Evolutionary conservation across 495 filamentous ascomycete species (phyloP), one percentile per base, ranked within the genome.

Genomic region (Aspergillus hancockii): DNA sequence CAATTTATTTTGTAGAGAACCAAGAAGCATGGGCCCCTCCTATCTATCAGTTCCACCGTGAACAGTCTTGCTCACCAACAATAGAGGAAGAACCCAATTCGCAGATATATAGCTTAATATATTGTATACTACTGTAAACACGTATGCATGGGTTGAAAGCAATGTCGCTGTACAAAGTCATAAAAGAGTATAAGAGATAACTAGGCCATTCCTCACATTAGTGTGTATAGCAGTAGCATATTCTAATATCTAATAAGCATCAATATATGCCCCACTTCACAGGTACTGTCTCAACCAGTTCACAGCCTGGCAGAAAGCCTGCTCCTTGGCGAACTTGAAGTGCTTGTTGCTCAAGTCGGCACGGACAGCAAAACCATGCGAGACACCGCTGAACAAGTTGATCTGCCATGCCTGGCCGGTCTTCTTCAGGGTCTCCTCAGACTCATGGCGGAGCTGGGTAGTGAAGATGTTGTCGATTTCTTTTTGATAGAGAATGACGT

Each of bases 381-480:
- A 64, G 49, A 94, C 89, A 50, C 85, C 86, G 21, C 86, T 84
- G 81, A 82, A 94, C 47, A 96, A 73, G 71, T 84, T 91, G 70
- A 96, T 89, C 75, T 96, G 90, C 74, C 90, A 96, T 0, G 86
- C 85, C 50, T 85, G 73, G 25, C 79, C 80, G 22, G 76, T 79
- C 71, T 89, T 81, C 63, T 81, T 78, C 54, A 90, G 72, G 50
- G 82, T 84, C 3, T 78, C 80, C 66, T 87, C 79, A 16, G 82
- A 83, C 66, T 84, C 79, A 62, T 82, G 80, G 45, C 92, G 88
- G 71, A 88, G 88, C 64, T 88, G 82, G 25, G 81, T 73, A 1
- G 91, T 83, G 82, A 96, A 96, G 74, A 93, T 91, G 8, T 58
- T 4, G 70, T 97, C 92, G 40, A 82, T 88, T 77, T 93, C 90